Conservation (phyloP, 1,284 basidiomycete species). For the Cutaneotrichosporon dermatis region DNA sequence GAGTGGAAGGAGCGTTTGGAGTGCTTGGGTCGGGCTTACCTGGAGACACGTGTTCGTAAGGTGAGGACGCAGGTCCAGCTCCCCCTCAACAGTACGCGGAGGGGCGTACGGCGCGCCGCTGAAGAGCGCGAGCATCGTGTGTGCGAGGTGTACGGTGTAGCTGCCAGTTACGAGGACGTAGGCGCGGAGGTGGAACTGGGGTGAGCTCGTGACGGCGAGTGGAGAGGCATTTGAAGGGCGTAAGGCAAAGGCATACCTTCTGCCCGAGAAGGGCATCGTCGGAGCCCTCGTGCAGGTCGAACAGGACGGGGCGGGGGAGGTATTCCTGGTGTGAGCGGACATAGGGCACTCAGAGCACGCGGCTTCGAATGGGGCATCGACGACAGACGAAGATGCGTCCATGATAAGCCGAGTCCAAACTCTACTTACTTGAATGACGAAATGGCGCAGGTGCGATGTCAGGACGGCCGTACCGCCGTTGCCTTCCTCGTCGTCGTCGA, state of each 20-base stretch:
- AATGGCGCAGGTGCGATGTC: slow-evolving; percentile 86
- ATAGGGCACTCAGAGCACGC: too few species aligned
- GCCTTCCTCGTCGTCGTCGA: slow-evolving; percentile 51
- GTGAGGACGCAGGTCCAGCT: slow-evolving; percentile 67
- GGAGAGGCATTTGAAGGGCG: background rate
- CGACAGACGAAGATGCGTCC: too few species aligned
- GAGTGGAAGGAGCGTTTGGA: too few species aligned
- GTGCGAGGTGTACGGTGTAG: slow-evolving; percentile 71
- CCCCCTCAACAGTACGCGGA: slow-evolving; percentile 21
- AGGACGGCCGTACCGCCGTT: slow-evolving; percentile 59
- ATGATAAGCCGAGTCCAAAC: too few species aligned
- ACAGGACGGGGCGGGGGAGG: slow-evolving; percentile 65
- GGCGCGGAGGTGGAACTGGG: slow-evolving; percentile 80
- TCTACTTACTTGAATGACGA: slow-evolving; percentile 80
- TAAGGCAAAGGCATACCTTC: slow-evolving; percentile 58
- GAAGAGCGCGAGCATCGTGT: slow-evolving; percentile 81
- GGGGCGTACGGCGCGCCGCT: slow-evolving; percentile 65
- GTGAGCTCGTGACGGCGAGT: background rate
- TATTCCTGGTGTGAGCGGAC: slow-evolving; percentile 69
- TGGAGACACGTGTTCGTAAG: slow-evolving; percentile 97
- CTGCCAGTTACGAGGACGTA: slow-evolving; percentile 86
- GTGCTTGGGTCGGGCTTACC: too few species aligned
- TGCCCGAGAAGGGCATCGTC: slow-evolving; percentile 49
- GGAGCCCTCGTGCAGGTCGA: slow-evolving; percentile 56
- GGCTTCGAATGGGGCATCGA: too few species aligned